Base-by-base conservation (phyloP, 148 eudicot genomes). In the Vaccinium myrtillus region DNA sequence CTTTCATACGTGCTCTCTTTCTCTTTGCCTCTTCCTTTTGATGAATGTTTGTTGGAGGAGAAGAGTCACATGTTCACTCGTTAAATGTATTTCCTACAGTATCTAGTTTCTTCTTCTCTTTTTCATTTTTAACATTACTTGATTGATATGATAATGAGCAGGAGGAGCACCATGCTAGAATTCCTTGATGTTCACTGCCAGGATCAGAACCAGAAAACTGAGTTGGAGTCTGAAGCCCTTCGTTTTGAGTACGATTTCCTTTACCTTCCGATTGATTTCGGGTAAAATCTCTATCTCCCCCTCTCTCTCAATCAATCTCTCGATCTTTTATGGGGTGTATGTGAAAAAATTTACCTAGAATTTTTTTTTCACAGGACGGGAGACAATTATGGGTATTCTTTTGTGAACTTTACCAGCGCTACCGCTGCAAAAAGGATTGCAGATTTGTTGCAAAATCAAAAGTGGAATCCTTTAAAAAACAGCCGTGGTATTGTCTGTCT, bases 181-280 rank as follows among this genome's bases (percentile, higher is more conserved):
- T 88, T 88, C 71, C 85, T 90, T 0, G 90, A 90, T 48, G 12
- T 30, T 3, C 30, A 30, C 1, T 87, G 90, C 77, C 75, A 15
- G 30, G 46, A 50, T 18, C 50, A 86, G 18, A 80, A 63, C 77
- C 65, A 84, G 36, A 65, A 77, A 21, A 49, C 59, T 8, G 27
- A 23, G 27, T 71, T 14, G 39, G 16, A 84, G 25, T 2, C 74
- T 15, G 23, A 48, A 11, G 2, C 70, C 16, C 14, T 63, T 10
- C 53, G 46, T 7, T 8, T 88, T 74, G 90, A 80, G 39, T 90
- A 90, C 48, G 90, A 90, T 61, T 88, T 90, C 9, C 4, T 86
- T 1, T 90, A 90, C 55, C 75, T 90, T 11, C 91, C 90, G 0
- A 86, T 90, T 79, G 91, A 90, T 53, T 90, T 90, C 36, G 8